Percentiles rank a stretch among this genome's conserved stretches.
Evolutionary conservation across 306 rosid genomes (phyloP).

Genomic region (Medicago arabica): DNA sequence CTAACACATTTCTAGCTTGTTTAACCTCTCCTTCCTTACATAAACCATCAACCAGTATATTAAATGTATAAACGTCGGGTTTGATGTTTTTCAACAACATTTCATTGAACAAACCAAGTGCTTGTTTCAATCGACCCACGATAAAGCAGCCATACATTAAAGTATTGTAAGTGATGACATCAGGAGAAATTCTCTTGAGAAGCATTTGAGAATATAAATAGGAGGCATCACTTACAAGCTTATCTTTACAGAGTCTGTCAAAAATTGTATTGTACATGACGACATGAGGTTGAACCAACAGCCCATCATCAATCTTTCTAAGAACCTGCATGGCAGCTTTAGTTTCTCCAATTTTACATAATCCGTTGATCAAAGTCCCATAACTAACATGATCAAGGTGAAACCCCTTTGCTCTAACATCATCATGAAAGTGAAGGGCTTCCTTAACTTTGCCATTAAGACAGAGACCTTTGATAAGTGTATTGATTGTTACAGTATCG

Average conservation of each 20-base stretch:
- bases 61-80: background rate
- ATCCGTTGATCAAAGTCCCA: no score
- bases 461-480: no score
- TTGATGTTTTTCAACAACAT: background rate
- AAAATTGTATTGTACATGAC: background rate
- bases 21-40: no score
- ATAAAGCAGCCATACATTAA: background rate
- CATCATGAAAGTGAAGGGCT: no score
- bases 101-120: background rate
- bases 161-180: constrained; percentile 7
- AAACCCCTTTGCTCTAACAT: no score
- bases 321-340: no score
- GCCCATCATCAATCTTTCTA: no score
- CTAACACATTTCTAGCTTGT: no score
- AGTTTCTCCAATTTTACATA: no score
- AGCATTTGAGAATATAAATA: constrained; percentile 22
- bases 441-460: no score
- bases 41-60: no score
- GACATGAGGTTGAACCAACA: background rate
- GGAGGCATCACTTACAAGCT: background rate
- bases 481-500: no score
- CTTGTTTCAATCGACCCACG: background rate
- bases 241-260: background rate
- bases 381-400: background rate
- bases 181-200: background rate